Evolutionary conservation across 108 stramenopile genomes (phyloP).

Genomic region (Cafeteria roenbergensis): DNA sequence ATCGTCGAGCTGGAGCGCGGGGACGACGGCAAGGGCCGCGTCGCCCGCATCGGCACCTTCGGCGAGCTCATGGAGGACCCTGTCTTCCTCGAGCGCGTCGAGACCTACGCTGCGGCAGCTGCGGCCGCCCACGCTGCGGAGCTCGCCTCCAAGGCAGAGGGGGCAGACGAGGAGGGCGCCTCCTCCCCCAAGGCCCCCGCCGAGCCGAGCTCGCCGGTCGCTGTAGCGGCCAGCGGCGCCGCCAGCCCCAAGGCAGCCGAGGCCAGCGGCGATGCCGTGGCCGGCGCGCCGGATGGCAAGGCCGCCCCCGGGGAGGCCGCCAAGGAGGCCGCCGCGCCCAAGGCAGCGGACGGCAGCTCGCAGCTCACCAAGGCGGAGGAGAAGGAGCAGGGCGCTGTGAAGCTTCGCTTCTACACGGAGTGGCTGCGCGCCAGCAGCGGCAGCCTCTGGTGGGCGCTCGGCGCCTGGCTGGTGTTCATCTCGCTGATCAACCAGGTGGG

Average conservation of each 20-base stretch:
- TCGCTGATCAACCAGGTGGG: neutral
- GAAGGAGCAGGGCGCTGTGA: constrained; percentile 2
- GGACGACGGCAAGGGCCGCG: neutral
- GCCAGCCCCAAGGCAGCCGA: neutral
- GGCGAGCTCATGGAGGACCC: neutral
- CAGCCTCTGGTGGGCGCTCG: neutral
- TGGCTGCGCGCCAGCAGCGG: neutral
- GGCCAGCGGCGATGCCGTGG: neutral
- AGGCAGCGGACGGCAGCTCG: neutral
- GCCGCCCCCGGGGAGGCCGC: neutral
- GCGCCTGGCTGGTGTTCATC: neutral
- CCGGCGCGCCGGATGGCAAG: neutral
- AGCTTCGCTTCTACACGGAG: too few species aligned
- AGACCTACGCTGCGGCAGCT: neutral
- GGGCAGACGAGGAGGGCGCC: constrained; percentile 4
- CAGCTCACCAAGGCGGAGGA: constrained; percentile 10
- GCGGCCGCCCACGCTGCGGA: neutral
- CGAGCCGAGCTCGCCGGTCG: too few species aligned
- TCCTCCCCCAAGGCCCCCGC: neutral
- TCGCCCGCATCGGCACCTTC: neutral
- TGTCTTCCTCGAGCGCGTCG: neutral
- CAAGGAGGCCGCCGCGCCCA: neutral
- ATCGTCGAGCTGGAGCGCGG: constrained; percentile 5
- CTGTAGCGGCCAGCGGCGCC: neutral
- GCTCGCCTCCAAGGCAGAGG: neutral